Conservation (phyloP, 805 yeast genomes). For the Blastobotrys attinorum region DNA sequence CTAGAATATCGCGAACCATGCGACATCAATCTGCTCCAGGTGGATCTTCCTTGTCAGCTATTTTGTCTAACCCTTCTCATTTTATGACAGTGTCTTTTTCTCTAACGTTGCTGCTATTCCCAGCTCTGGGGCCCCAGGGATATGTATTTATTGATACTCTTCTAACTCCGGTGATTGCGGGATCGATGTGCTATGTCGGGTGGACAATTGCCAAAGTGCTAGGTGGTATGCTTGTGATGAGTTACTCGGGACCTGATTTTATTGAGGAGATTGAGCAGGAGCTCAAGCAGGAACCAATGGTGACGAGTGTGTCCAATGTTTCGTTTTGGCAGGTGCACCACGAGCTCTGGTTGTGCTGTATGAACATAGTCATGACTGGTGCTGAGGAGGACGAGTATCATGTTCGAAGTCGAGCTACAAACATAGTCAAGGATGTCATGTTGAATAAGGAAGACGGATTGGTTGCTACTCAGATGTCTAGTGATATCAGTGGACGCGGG, state of each 20-base stretch:
- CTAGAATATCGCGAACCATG: conserved; percentile 24
- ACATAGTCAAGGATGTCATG: conserved; percentile 20
- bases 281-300: conserved; percentile 22
- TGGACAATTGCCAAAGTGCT: conserved; percentile 33
- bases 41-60: conserved; percentile 14
- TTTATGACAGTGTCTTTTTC: conserved; percentile 28
- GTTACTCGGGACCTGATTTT: conserved; percentile 32
- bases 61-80: conserved; percentile 25
- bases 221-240: conserved; percentile 38
- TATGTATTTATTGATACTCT: conserved; percentile 25
- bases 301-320: conserved; percentile 25
- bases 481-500: background rate
- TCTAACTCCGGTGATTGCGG: conserved; percentile 32
- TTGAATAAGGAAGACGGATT: conserved; percentile 1
- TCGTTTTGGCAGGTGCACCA: conserved; percentile 39
- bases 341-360: conserved; percentile 33
- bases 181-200: conserved; percentile 34
- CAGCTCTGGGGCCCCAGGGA: conserved; percentile 22
- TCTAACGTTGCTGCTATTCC: conserved; percentile 24
- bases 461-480: background rate
- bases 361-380: conserved; percentile 29
- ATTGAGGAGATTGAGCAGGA: conserved; percentile 22
- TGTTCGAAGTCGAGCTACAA: conserved; percentile 26
- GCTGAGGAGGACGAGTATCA: conserved; percentile 25
- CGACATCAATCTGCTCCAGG: conserved; percentile 9